Evolutionary conservation across 2,329 filamentous ascomycete species (phyloP), one percentile per base, ranked within the genome.

Genomic region (Sporothrix globosa): DNA sequence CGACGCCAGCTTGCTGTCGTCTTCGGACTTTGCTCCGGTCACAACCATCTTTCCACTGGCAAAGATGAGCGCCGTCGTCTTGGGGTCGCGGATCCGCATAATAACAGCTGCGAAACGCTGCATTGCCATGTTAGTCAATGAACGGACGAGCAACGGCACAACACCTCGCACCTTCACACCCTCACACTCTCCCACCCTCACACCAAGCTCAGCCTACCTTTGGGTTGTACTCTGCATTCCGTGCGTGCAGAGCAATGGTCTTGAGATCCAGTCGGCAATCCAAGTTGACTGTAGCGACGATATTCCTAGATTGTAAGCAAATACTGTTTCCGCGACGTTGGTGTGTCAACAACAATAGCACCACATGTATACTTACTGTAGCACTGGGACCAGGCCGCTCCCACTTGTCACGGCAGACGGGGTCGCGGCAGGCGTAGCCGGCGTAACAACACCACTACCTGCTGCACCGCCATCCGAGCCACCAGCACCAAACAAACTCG

Each of bases 11-110:
- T 97, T 97, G 72, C 93, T 97, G 80, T 98, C 96, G 80, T 98
- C 96, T 80, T 98, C 96, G 1, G 93, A 97, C 83, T 98, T 98
- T 21, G 95, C 95, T 83, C 95, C 95, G 70, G 96, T 98, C 19
- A 98, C 96, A 61, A 98, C 96, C 96, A 99, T 98, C 88, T 99
- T 99, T 82, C 96, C 96, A 1, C 92, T 96, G 72, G 96, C 96
- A 77, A 99, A 99, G 85, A 99, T 98, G 70, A 99, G 84, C 6
- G 96, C 96, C 2, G 96, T 99, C 4, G 96, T 99, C 86, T 99
- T 99, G 72, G 96, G 96, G 78, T 99, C 96, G 78, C 96, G 94
- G 76, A 99, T 99, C 84, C 96, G 93, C 96, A 99, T 98, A 82
- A 99, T 98, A 75, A 98, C 95, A 79, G 95, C 95, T 77, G 95